phyloP scores from a whole-genome alignment of 129 eudicot species.

The Smallanthus sonchifolius region DNA sequence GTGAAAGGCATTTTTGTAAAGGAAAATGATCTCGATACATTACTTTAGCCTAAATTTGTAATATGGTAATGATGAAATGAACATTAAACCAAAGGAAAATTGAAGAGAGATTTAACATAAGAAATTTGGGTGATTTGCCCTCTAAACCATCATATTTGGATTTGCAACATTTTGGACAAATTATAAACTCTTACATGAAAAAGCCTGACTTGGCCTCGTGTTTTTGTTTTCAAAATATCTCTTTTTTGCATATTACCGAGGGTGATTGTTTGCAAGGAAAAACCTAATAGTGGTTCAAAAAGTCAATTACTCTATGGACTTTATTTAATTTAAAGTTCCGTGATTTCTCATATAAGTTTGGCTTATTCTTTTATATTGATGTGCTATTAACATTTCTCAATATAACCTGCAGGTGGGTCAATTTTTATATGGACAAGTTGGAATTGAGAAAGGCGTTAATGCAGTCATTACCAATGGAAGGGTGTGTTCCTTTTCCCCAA shows the following conservation, averaged over 20 bases:
- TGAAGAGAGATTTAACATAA: neutral
- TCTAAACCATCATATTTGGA: neutral
- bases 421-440: slow-evolving; percentile 55
- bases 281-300: neutral
- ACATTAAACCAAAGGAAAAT: neutral
- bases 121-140: neutral
- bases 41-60: neutral
- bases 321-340: neutral
- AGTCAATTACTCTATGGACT: neutral
- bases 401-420: slow-evolving; percentile 60
- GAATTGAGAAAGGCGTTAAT: slow-evolving; percentile 53
- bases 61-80: neutral
- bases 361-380: neutral
- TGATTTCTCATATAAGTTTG: neutral
- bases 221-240: neutral
- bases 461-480: slow-evolving; percentile 94
- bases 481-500: slow-evolving; percentile 42
- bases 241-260: neutral
- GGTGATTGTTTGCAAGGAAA: neutral
- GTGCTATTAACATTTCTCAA: slow-evolving; percentile 14
- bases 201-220: neutral
- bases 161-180: neutral
- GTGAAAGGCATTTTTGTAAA: neutral
- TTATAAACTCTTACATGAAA: neutral
- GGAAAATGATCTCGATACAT: neutral